Conservation (phyloP, 768 basidiomycete genomes). For the Dioszegia aurantiaca region DNA sequence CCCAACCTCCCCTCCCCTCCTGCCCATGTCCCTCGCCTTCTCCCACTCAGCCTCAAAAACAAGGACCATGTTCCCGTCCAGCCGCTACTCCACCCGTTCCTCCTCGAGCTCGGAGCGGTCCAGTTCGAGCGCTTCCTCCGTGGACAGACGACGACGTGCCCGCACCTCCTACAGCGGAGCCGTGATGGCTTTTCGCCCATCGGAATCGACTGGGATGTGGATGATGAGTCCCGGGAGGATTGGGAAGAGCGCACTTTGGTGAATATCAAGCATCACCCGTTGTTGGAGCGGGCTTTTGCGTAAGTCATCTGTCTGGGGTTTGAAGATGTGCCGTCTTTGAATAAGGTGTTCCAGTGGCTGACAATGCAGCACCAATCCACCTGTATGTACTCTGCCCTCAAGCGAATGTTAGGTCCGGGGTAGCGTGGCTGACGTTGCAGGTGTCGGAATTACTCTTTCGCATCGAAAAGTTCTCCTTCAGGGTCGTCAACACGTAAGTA, state of each 20-base stretch:
- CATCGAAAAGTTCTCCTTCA: background rate
- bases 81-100: constrained; percentile 3
- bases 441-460: background rate
- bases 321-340: background rate
- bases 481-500: constrained; percentile 4
- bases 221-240: background rate
- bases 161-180: no score
- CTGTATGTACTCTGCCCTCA: background rate
- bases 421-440: background rate
- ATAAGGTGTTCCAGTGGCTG: background rate
- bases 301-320: background rate
- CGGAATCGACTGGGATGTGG: constrained; percentile 3
- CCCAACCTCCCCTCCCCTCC: background rate
- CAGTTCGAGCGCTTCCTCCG: background rate
- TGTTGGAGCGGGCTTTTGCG: constrained; percentile 7
- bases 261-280: background rate
- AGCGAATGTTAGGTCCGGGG: no score
- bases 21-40: background rate
- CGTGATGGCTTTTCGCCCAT: background rate
- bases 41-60: constrained; percentile 8
- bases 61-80: background rate
- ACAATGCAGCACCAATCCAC: constrained; percentile 11
- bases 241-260: background rate
- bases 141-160: background rate
- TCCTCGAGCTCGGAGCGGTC: background rate